Conservation (phyloP, 164 flowering plant species). For the Vitis cinerea region DNA sequence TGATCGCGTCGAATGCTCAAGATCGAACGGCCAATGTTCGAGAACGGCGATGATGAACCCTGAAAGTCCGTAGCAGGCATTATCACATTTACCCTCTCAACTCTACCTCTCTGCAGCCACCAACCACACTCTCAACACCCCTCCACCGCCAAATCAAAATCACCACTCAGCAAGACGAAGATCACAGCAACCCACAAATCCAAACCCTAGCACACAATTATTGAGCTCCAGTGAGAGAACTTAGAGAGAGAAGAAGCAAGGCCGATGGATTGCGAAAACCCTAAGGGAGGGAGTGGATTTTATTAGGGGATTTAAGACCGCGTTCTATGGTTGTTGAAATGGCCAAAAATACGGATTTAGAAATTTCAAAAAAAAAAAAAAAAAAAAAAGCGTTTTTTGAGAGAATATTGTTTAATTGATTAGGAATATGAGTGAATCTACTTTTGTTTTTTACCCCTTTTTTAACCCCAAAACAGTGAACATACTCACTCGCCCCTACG, state of each 20-base stretch:
- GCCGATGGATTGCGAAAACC: constrained; percentile 13
- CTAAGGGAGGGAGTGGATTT: constrained; percentile 13
- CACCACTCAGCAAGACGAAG: neutral
- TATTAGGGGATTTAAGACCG: constrained; percentile 28
- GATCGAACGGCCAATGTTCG: constrained; percentile 55
- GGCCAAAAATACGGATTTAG: neutral
- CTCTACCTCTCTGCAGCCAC: neutral
- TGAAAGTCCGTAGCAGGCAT: constrained; percentile 83
- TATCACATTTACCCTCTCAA: constrained; percentile 23
- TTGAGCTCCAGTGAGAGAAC: neutral
- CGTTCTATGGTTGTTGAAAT: constrained; percentile 27
- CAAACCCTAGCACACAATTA: neutral
- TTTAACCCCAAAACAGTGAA: too few relatives aligned
- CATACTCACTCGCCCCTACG: too few relatives aligned
- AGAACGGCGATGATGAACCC: constrained; percentile 43
- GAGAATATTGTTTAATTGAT: too few relatives aligned
- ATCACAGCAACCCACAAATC: neutral
- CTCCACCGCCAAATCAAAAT: neutral
- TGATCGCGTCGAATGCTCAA: constrained; percentile 69
- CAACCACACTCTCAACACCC: neutral
- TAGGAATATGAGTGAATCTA: too few relatives aligned
- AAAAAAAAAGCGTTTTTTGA: too few relatives aligned
- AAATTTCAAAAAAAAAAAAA: neutral
- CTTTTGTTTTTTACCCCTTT: too few relatives aligned
- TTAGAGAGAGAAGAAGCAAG: neutral